These are phyloP conservation scores for Hymenoscyphus linearis DNA, from an alignment of 2,329 filamentous ascomycete species.

Conservation along the genomic window DNA sequence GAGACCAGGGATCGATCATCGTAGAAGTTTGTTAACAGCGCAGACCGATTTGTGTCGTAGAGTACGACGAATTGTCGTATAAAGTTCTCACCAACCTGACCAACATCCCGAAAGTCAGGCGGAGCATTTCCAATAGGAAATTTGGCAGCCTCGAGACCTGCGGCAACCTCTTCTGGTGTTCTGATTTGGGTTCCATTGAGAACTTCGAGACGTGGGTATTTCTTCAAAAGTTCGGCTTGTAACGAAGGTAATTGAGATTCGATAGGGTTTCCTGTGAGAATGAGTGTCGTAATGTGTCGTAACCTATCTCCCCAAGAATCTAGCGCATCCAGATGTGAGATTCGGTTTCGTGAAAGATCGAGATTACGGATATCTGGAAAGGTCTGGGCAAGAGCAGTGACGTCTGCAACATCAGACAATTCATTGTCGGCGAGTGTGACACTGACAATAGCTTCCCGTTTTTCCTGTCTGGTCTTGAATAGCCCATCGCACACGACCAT, in stretches of 20 bases:
- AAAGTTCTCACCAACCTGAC: slow-evolving; percentile 69
- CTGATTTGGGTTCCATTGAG: slow-evolving; percentile 73
- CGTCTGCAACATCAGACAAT: slow-evolving; percentile 64
- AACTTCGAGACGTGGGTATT: slow-evolving; percentile 76
- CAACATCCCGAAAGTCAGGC: slow-evolving; percentile 69
- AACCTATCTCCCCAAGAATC: slow-evolving; percentile 77
- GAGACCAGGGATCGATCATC: slow-evolving; percentile 73
- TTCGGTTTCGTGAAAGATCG: slow-evolving; percentile 79
- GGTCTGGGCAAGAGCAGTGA: slow-evolving; percentile 70
- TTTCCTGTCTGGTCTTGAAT: slow-evolving; percentile 67
- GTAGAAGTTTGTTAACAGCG: slow-evolving; percentile 63
- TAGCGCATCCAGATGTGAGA: slow-evolving; percentile 63
- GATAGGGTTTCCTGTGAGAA: slow-evolving; percentile 73
- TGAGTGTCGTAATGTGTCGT: slow-evolving; percentile 70
- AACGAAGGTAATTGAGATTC: slow-evolving; percentile 55
- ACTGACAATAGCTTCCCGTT: slow-evolving; percentile 72
- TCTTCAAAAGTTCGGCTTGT: slow-evolving; percentile 67
- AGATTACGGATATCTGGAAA: slow-evolving; percentile 85
- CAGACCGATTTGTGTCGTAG: slow-evolving; percentile 67
- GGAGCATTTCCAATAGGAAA: slow-evolving; percentile 56
- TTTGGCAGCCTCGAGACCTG: slow-evolving; percentile 43
- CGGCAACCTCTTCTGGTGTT: slow-evolving; percentile 63
- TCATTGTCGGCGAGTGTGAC: slow-evolving; percentile 79
- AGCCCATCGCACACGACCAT: slow-evolving; percentile 79
- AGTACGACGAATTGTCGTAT: slow-evolving; percentile 66